phyloP scores from a whole-genome alignment of 1,139 yeast genomes.

The Magnusiomyces paraingens region DNA sequence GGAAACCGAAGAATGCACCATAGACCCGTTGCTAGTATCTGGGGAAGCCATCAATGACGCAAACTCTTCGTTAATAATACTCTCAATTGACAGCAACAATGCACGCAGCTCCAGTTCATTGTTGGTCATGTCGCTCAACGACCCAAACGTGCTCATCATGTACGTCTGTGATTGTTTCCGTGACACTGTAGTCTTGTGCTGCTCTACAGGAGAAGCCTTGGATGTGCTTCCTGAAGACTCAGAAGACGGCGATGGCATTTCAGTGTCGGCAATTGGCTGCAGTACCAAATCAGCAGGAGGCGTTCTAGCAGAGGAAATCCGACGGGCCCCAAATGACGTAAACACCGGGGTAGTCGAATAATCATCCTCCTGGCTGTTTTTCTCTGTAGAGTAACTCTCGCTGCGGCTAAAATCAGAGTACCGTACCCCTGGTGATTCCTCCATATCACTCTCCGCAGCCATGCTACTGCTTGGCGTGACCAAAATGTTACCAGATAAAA shows the following conservation, averaged over 20 bases:
- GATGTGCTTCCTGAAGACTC: too few relatives aligned
- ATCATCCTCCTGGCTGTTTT: too few relatives aligned
- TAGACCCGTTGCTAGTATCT: neutral
- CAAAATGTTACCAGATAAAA: too few relatives aligned
- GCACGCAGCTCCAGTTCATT: conserved; percentile 10
- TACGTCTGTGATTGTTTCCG: neutral
- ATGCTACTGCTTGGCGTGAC: too few relatives aligned
- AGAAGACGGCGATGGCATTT: neutral
- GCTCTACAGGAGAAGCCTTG: too few relatives aligned
- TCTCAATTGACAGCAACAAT: conserved; percentile 10
- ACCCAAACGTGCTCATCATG: neutral
- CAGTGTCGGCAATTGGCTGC: neutral
- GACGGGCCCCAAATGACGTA: too few relatives aligned
- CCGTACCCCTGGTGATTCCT: too few relatives aligned
- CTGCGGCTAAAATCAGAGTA: too few relatives aligned
- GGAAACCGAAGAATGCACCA: neutral
- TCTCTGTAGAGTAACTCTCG: too few relatives aligned
- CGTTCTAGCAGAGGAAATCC: too few relatives aligned
- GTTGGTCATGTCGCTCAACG: neutral
- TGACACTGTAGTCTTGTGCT: neutral
- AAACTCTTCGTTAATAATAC: conserved; percentile 13
- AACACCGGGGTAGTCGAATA: too few relatives aligned
- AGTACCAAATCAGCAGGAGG: neutral
- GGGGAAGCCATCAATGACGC: conserved; percentile 3
- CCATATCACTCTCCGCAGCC: too few relatives aligned